Evolutionary conservation across 208 protist genomes (phyloP).

Genomic region (Trypanosoma rangeli): DNA sequence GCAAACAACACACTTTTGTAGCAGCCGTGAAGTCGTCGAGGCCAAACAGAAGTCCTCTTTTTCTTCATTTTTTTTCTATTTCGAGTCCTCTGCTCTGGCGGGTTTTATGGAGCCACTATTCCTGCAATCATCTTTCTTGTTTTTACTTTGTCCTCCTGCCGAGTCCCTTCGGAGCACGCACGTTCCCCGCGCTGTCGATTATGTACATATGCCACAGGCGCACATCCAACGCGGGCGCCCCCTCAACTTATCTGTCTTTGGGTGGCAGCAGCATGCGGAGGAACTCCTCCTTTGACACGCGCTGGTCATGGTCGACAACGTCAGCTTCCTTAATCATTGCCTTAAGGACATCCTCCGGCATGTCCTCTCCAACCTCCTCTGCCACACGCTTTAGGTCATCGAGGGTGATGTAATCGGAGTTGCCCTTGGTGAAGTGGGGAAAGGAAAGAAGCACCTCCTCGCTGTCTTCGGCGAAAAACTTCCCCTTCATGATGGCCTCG

Average conservation of each 20-base stretch:
- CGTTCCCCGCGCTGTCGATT: not conserved
- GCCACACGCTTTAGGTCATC: constrained; percentile 96
- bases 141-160: constrained; percentile 3
- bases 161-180: not conserved
- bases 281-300: constrained; percentile 95
- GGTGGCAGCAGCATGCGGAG: constrained; percentile 88
- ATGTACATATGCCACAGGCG: not conserved
- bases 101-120: too few species aligned
- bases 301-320: constrained; percentile 91
- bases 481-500: constrained; percentile 89
- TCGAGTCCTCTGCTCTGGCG: not conserved
- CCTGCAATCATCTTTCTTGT: not conserved
- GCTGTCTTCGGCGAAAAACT: constrained; percentile 89
- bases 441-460: constrained; percentile 95
- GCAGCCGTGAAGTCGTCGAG: not conserved
- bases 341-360: constrained; percentile 95
- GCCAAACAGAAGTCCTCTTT: not conserved
- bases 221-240: not conserved
- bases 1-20: not conserved
- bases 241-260: constrained; percentile 20
- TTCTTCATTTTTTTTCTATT: constrained; percentile 6
- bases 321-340: constrained; percentile 96
- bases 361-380: constrained; percentile 93
- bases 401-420: constrained; percentile 95
- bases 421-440: constrained; percentile 93